These are phyloP conservation scores for Claviceps pusilla DNA, from an alignment of 2,329 filamentous ascomycete species.

Conservation along the genomic window DNA sequence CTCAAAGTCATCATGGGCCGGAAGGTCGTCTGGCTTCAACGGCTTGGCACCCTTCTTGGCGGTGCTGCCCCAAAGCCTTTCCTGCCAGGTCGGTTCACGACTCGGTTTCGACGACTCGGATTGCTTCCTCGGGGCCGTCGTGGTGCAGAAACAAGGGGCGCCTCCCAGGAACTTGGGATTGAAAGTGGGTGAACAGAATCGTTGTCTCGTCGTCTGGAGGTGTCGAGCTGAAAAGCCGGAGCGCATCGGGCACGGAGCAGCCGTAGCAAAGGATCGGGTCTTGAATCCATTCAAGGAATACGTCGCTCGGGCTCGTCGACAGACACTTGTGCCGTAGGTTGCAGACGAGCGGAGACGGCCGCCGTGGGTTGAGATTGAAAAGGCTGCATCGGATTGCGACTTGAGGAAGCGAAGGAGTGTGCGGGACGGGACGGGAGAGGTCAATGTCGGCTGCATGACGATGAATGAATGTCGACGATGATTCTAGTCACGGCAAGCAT, in stretches of 20 bases:
- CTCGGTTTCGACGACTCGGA: slow-evolving; percentile 6
- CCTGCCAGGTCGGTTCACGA: slow-evolving; percentile 28
- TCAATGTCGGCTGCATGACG: slow-evolving; percentile 31
- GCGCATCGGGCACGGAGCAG: background rate
- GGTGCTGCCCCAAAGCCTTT: slow-evolving; percentile 31
- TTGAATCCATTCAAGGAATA: background rate
- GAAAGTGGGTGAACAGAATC: background rate
- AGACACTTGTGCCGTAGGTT: slow-evolving; percentile 6
- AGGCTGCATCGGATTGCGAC: slow-evolving; percentile 48
- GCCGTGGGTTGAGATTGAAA: slow-evolving; percentile 33
- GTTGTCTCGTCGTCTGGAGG: background rate
- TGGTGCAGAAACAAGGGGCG: slow-evolving; percentile 18
- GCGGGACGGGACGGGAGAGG: slow-evolving; percentile 34
- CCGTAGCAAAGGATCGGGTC: background rate
- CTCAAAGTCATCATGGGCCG: slow-evolving; percentile 42
- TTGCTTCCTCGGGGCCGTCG: slow-evolving; percentile 10
- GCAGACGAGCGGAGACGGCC: slow-evolving; percentile 10
- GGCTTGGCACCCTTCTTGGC: slow-evolving; percentile 24
- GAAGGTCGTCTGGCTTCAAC: slow-evolving; percentile 43
- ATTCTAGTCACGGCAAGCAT: background rate
- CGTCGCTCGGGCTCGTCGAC: slow-evolving; percentile 10
- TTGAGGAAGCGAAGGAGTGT: slow-evolving; percentile 58
- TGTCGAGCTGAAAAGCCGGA: background rate
- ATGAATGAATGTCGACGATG: slow-evolving; percentile 4
- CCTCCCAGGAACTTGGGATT: background rate